phyloP scores from a whole-genome alignment of 768 basidiomycete species.

The Mrakia gelida region DNA sequence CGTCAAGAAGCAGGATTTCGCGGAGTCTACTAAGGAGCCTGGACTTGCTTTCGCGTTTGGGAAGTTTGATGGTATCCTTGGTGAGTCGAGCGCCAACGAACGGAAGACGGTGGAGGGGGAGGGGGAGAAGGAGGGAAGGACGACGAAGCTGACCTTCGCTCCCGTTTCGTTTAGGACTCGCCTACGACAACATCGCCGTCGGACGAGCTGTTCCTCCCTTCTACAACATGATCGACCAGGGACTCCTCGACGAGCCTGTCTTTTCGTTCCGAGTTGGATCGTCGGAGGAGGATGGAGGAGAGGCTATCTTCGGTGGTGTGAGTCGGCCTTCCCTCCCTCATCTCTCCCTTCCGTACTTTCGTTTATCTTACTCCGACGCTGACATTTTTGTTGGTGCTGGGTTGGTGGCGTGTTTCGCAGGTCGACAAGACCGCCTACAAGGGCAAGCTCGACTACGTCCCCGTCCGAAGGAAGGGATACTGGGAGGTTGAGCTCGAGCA shows the following conservation, averaged over 20 bases:
- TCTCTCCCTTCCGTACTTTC: background rate
- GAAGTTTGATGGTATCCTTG: constrained; percentile 93
- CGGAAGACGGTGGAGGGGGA: no score
- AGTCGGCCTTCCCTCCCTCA: background rate
- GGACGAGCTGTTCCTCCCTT: constrained; percentile 90
- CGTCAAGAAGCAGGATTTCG: constrained; percentile 76
- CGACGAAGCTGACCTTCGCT: background rate
- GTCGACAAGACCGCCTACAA: constrained; percentile 70
- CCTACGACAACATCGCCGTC: constrained; percentile 90
- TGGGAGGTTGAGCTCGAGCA: constrained; percentile 96
- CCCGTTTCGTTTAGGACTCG: constrained; percentile 54
- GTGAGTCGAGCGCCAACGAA: constrained; percentile 1
- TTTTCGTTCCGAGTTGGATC: constrained; percentile 91
- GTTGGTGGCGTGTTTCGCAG: no score
- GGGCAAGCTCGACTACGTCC: constrained; percentile 79
- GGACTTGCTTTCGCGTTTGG: constrained; percentile 96
- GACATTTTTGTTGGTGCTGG: no score
- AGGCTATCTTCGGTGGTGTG: constrained; percentile 32
- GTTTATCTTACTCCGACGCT: no score
- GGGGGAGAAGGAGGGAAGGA: background rate
- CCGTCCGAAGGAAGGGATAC: constrained; percentile 90
- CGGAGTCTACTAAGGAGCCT: constrained; percentile 92
- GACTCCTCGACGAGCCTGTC: constrained; percentile 74
- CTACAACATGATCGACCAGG: constrained; percentile 82
- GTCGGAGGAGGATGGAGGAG: constrained; percentile 63